Percentiles rank a stretch among this genome's conserved stretches.
These are phyloP conservation scores for Beauveria sp. DNA, from an alignment of 2,329 filamentous ascomycete species.

Conservation along the genomic window DNA sequence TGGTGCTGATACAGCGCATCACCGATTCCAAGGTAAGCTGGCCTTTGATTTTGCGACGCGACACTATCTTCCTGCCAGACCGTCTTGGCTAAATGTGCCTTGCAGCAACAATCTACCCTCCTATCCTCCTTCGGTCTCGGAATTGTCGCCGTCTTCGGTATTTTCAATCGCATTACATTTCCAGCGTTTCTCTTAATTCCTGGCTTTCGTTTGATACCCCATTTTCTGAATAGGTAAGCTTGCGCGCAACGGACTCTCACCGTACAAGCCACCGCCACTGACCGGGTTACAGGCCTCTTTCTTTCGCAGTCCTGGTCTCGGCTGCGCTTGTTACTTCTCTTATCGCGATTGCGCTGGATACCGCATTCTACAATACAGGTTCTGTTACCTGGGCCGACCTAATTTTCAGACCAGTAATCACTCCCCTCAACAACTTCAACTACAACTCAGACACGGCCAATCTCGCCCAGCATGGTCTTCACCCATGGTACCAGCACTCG, in stretches of 20 bases:
- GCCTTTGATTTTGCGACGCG: not conserved
- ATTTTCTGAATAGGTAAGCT: conserved; percentile 72
- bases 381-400: conserved; percentile 59
- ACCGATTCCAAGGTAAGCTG: conserved; percentile 63
- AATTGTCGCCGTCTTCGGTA: conserved; percentile 72
- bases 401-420: conserved; percentile 59
- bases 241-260: not conserved
- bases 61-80: not conserved
- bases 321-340: conserved; percentile 61
- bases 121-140: conserved; percentile 72
- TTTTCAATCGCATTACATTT: conserved; percentile 97
- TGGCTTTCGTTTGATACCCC: conserved; percentile 72
- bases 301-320: conserved; percentile 54
- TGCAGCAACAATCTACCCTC: conserved; percentile 64
- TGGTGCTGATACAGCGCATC: conserved; percentile 87
- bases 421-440: conserved; percentile 67
- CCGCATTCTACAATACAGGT: conserved; percentile 66
- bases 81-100: conserved; percentile 20
- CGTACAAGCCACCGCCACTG: conserved; percentile 2
- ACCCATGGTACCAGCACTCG: conserved; percentile 72
- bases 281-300: conserved; percentile 41
- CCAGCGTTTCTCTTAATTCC: conserved; percentile 87
- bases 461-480: conserved; percentile 66
- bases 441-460: conserved; percentile 68
- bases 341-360: conserved; percentile 75